These are phyloP conservation scores for Clarireedia monteithiana DNA, from an alignment of 2,329 filamentous ascomycete genomes.

Conservation along the genomic window DNA sequence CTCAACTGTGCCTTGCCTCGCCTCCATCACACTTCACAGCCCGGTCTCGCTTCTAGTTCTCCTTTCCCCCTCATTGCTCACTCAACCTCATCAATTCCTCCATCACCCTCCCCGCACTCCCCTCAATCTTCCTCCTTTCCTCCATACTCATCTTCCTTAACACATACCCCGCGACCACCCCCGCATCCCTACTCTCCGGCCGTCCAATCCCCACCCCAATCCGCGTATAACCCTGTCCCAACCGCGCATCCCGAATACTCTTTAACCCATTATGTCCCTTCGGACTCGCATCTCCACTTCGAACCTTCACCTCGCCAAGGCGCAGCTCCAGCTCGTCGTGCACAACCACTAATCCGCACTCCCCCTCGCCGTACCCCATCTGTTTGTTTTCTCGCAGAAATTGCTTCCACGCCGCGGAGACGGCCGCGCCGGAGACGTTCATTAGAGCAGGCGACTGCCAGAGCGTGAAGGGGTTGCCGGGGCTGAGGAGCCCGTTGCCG, in stretches of 20 bases:
- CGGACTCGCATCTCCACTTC: constrained; percentile 54
- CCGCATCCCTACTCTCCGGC: constrained; percentile 58
- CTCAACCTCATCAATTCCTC: constrained; percentile 21
- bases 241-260: constrained; percentile 49
- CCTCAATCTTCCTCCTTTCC: constrained; percentile 25
- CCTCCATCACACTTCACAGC: background rate
- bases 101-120: constrained; percentile 20
- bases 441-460: constrained; percentile 72
- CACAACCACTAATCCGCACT: constrained; percentile 60
- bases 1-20: background rate
- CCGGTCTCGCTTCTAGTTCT: too few relatives aligned
- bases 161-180: constrained; percentile 70
- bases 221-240: constrained; percentile 40
- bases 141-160: constrained; percentile 38
- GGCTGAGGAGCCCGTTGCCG: constrained; percentile 43
- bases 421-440: constrained; percentile 73
- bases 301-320: constrained; percentile 59
- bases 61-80: background rate
- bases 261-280: constrained; percentile 71
- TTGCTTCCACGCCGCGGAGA: constrained; percentile 58
- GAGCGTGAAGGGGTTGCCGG: constrained; percentile 50
- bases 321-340: constrained; percentile 81
- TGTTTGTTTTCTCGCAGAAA: constrained; percentile 36
- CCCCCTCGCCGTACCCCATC: constrained; percentile 20
- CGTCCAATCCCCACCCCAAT: constrained; percentile 85